Conservation (phyloP, 148 eudicot species). For the Vaccinium corymbosum region DNA sequence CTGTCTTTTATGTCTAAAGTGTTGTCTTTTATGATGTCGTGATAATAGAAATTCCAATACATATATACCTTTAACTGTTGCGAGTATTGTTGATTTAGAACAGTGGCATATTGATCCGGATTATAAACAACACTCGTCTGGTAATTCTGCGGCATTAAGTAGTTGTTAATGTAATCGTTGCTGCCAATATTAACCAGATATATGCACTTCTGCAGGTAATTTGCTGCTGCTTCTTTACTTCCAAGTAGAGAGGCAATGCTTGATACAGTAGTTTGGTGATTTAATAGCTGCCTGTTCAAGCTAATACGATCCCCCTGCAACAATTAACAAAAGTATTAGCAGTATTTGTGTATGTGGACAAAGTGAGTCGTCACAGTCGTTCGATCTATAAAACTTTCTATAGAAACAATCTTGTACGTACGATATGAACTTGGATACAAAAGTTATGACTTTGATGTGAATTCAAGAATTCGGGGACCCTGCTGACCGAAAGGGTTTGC, state of each 20-base stretch:
- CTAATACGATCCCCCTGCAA: slow-evolving; percentile 48
- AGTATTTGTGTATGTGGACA: too few species aligned
- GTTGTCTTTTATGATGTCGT: too few species aligned
- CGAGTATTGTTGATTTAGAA: slow-evolving; percentile 32
- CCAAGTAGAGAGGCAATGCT: slow-evolving; percentile 9
- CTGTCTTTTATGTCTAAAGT: too few species aligned
- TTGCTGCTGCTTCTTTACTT: slow-evolving; percentile 13
- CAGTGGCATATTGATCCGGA: slow-evolving; percentile 29
- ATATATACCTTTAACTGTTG: slow-evolving; percentile 30
- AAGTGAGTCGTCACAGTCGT: too few species aligned
- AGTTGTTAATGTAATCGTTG: slow-evolving; percentile 63
- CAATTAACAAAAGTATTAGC: not conserved
- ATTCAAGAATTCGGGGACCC: too few species aligned
- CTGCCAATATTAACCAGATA: slow-evolving; percentile 47
- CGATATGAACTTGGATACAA: too few species aligned
- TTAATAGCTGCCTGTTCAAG: slow-evolving; percentile 34
- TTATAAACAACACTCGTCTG: slow-evolving; percentile 14
- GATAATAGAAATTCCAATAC: too few species aligned
- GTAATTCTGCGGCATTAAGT: slow-evolving; percentile 38
- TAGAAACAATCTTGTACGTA: too few species aligned
- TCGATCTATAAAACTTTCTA: too few species aligned
- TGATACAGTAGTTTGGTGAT: slow-evolving; percentile 30
- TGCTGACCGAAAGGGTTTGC: too few species aligned
- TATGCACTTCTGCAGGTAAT: slow-evolving; percentile 37
- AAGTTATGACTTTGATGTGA: too few species aligned